Evolutionary conservation across 805 yeast genomes (phyloP).

Genomic region (Jamesozyma piceae): DNA sequence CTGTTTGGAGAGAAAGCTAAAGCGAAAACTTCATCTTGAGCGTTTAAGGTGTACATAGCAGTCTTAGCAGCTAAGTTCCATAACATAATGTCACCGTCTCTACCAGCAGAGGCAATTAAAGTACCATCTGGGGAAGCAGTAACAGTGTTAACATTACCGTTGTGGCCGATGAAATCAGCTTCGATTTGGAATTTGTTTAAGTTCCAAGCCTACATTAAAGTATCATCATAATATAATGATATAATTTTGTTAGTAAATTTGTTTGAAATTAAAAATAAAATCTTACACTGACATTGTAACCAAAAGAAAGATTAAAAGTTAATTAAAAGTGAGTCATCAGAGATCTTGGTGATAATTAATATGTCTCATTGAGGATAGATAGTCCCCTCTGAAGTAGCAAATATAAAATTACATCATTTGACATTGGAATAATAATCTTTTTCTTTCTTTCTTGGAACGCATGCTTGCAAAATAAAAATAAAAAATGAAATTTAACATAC

Average conservation of each 20-base stretch:
- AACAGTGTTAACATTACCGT: constrained; percentile 94
- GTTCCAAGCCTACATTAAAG: constrained; percentile 74
- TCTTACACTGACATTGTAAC: no score
- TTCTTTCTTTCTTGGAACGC: background rate
- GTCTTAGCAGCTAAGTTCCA: constrained; percentile 89
- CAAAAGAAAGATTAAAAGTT: no score
- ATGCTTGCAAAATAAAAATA: background rate
- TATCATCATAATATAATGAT: background rate
- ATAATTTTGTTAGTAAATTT: constrained; percentile 38
- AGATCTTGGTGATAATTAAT: constrained; percentile 93
- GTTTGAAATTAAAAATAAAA: no score
- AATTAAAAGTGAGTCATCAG: constrained; percentile 68
- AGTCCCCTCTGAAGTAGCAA: constrained; percentile 97
- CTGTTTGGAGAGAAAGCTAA: constrained; percentile 99
- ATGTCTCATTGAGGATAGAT: constrained; percentile 85
- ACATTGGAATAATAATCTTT: constrained; percentile 1
- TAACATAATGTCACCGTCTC: constrained; percentile 96
- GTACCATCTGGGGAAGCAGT: constrained; percentile 99
- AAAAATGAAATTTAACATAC: constrained; percentile 50
- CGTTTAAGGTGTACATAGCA: constrained; percentile 85
- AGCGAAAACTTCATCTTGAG: constrained; percentile 95
- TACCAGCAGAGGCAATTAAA: constrained; percentile 98
- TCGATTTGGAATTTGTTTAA: constrained; percentile 70
- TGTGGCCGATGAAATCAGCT: constrained; percentile 98
- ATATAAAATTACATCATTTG: constrained; percentile 78